Base-by-base conservation (phyloP, 2,329 filamentous ascomycete species). In the Ophiostoma sp. region DNA sequence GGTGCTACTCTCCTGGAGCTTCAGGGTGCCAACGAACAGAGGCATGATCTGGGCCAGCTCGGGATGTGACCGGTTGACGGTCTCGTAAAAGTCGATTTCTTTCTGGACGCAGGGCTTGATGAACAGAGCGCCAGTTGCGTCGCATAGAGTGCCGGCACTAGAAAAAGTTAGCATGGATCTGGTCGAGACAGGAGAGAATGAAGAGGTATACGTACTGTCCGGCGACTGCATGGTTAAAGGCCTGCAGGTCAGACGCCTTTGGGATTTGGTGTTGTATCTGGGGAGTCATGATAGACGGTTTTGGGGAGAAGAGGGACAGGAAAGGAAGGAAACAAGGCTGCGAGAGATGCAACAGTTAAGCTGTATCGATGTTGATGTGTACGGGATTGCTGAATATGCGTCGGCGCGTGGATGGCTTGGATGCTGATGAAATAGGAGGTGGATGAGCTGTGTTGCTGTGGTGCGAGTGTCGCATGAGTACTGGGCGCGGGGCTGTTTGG, bases 11-110 rank as follows among this genome's bases (percentile, higher is more conserved):
- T 27, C 41, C 4, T 65, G 44, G n/a, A 96, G 85, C 41, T 82
- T 80, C 65, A 99, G 82, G 2, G 88, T 90, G 70, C 95, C 95
- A 79, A 96, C 87, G 79, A 88, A 98, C 5, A 87, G 84, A 63
- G 95, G 94, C 83, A 98, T 94, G 74, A 94, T 85, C 38, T 88
- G 85, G 66, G 88, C 85, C 74, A 98, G 92, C 1, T 89, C 86
- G 42, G 87, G 86, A 75, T 96, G 89, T 36, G 83, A 79, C 45
- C 84, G 78, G 66, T 78, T 77, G 41, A 88, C 88, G 52, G 87
- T 86, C 76, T 97, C 87, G 82, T 99, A 99, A 78, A 99, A 99
- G 62, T 87, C 84, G 74, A 98, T 87, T 80, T 99, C 95, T 72
- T 88, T 84, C 71, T 87, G 80, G 0, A 91, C 96, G 78, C 94